Evolutionary conservation across 495 filamentous ascomycete species (phyloP).

Genomic region (Daldinia decipiens): DNA sequence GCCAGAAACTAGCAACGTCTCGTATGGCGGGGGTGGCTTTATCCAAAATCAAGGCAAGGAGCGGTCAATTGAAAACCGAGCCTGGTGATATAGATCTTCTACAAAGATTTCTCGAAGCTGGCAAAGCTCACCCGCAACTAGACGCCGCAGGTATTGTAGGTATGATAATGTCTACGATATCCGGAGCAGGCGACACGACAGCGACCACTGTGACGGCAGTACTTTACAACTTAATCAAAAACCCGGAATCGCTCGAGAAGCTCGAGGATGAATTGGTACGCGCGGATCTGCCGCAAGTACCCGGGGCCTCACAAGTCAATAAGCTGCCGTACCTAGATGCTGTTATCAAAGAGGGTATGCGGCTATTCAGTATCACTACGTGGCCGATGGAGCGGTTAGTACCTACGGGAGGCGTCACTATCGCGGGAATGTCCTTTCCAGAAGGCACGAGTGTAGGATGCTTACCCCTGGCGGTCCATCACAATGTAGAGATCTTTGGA

Average conservation of each 20-base stretch:
- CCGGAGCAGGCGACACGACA: slow-evolving; percentile 67
- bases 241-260: slow-evolving; percentile 55
- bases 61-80: background rate
- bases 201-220: slow-evolving; percentile 61
- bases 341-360: slow-evolving; percentile 69
- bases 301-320: slow-evolving; percentile 30
- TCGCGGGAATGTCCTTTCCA: slow-evolving; percentile 63
- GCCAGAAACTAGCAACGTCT: slow-evolving; percentile 24
- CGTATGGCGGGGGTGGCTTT: slow-evolving; percentile 29
- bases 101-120: slow-evolving; percentile 42
- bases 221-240: slow-evolving; percentile 62
- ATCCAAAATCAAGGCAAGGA: slow-evolving; percentile 28
- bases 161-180: slow-evolving; percentile 57
- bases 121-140: slow-evolving; percentile 44
- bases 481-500: slow-evolving; percentile 61
- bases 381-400: slow-evolving; percentile 66
- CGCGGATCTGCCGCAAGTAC: slow-evolving; percentile 38
- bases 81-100: slow-evolving; percentile 30
- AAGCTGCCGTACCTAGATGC: slow-evolving; percentile 67
- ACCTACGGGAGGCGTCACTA: slow-evolving; percentile 60
- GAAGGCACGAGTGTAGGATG: slow-evolving; percentile 53
- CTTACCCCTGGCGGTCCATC: slow-evolving; percentile 57
- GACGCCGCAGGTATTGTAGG: slow-evolving; percentile 51
- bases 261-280: slow-evolving; percentile 62
- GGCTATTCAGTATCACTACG: slow-evolving; percentile 61